Base-by-base conservation (phyloP, 305 asterid genomes). In the Plantago rigida region DNA sequence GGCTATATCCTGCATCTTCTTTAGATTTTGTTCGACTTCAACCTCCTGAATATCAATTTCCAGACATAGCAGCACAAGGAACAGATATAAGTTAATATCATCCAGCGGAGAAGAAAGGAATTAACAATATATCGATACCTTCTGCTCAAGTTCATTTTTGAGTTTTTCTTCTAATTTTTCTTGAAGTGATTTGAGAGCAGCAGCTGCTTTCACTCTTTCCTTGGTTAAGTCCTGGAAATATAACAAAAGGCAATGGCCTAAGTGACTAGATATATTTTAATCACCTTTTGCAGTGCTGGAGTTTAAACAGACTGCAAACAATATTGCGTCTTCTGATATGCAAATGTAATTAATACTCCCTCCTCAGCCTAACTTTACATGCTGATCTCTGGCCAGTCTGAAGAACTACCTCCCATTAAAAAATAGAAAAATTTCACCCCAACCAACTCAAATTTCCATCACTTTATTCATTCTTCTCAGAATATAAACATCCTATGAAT, bases 131-230 rank as follows among this genome's bases (percentile, higher is more conserved):
- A 73, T 41, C 50, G 31, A 61, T 56, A 88, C 96, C 96, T 88
- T 86, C 55, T 74, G 82, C 77, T 80, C 87, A 51, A 92, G 83
- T 79, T 88, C 95, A 47, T 60, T 66, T 73, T 44, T 71, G 71
- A 77, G 83, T 55, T 79, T 74, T 67, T 84, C 86, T 64, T 86
- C 93, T 61, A 84, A 72, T 64, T 78, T 78, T 62, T 91, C 94
- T 71, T 86, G 80, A 69, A 91, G 98, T 50, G 93, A 77, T 78
- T 81, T 88, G 62, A 88, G 87, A 70, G 98, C 90, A 56, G 83
- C 94, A 26, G 86, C 87, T 51, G 95, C 94, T 77, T 78, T 88
- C 26, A 69, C 77, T 73, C 74, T 87, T 80, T 92, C 98, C 76
- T 77, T 88, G 72, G 72, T 70, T 65, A 92, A 66, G 70, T 92